These are phyloP conservation scores for Fusarium mangiferae DNA, from an alignment of 2,329 filamentous ascomycete genomes.

Conservation along the genomic window DNA sequence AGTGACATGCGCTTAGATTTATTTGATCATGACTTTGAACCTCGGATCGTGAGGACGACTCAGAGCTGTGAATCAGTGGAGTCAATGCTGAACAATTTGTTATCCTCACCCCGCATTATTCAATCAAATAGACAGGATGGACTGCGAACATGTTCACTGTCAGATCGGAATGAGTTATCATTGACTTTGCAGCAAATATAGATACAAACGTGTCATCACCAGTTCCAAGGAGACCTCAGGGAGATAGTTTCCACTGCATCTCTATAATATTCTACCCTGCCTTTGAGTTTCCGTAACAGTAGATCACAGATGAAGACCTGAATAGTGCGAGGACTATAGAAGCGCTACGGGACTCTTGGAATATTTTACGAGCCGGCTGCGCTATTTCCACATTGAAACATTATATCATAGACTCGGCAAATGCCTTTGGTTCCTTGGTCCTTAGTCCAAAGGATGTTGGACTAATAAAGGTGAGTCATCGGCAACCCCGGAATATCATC, in stretches of 20 bases:
- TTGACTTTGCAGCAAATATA: neutral
- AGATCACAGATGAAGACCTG: neutral
- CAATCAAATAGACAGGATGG: neutral
- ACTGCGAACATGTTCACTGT: neutral
- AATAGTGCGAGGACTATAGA: too few relatives aligned
- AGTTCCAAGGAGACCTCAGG: neutral
- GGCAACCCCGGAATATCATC: neutral
- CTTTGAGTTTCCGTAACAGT: too few relatives aligned
- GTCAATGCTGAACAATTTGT: too few relatives aligned
- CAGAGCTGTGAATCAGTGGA: neutral
- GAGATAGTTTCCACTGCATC: neutral
- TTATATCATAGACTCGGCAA: neutral
- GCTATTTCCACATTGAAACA: rapidly evolving
- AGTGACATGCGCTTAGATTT: neutral
- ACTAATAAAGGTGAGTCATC: neutral
- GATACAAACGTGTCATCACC: rapidly evolving
- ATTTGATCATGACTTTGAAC: neutral
- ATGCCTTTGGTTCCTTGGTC: neutral
- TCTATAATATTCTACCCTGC: too few relatives aligned
- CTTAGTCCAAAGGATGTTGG: too few relatives aligned
- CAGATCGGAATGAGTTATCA: neutral
- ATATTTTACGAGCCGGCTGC: rapidly evolving
- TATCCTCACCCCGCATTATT: neutral
- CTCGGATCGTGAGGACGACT: neutral
- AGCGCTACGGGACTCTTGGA: rapidly evolving